These are phyloP conservation scores for Odonthalia washingtoniensis DNA, from an alignment of 31 red algal species.

Conservation along the genomic window DNA sequence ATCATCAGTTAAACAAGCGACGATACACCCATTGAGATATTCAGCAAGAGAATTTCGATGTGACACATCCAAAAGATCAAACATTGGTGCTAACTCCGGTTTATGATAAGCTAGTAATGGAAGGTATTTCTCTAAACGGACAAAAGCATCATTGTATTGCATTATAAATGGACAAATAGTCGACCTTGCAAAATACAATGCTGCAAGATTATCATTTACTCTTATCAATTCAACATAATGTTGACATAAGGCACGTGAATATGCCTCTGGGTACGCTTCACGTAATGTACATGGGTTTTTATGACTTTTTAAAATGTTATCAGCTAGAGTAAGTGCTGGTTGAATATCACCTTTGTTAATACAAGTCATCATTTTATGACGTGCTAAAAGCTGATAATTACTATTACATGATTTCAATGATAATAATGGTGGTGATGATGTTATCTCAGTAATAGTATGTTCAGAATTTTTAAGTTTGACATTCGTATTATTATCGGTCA, in stretches of 20 bases:
- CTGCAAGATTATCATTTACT: conserved; percentile 31
- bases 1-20: not conserved
- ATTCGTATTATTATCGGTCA: too few species aligned
- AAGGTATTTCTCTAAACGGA: conserved; percentile 36
- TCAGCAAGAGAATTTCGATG: conserved; percentile 53
- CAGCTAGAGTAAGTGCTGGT: conserved; percentile 5
- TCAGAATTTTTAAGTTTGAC: not conserved
- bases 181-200: conserved; percentile 56
- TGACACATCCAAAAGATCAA: conserved; percentile 53
- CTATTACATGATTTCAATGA: too few species aligned
- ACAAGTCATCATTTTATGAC: conserved; percentile 27
- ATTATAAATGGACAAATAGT: conserved; percentile 40
- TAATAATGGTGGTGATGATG: not conserved
- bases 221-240: conserved; percentile 75
- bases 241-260: conserved; percentile 61
- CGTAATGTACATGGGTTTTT: not conserved
- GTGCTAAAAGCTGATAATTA: not conserved
- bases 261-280: conserved; percentile 33
- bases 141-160: not conserved
- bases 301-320: not conserved
- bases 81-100: conserved; percentile 57
- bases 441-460: not conserved
- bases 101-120: conserved; percentile 64
- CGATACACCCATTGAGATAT: conserved; percentile 56
- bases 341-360: conserved; percentile 24